Evolutionary conservation across 2,329 filamentous ascomycete species (phyloP).

Genomic region (Fusarium sarcochroum): DNA sequence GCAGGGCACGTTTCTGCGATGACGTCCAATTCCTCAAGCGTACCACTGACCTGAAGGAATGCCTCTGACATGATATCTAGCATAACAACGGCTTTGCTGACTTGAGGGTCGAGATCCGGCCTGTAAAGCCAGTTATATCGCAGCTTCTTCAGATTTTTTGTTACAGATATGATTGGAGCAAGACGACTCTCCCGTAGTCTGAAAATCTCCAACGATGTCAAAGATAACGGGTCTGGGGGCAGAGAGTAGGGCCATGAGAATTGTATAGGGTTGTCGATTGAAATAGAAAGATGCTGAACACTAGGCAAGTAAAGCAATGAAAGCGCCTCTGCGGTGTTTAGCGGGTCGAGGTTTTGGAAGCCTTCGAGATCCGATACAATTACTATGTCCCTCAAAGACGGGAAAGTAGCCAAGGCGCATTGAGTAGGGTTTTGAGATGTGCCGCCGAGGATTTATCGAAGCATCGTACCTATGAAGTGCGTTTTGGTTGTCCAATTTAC

Average conservation of each 20-base stretch:
- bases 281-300: constrained; percentile 1
- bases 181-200: constrained; percentile 25
- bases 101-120: constrained; percentile 1
- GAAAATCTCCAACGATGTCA: constrained; percentile 14
- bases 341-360: not conserved
- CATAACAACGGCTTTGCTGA: not conserved
- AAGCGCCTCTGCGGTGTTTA: constrained; percentile 19
- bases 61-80: not conserved
- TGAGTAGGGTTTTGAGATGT: not conserved
- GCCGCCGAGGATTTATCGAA: constrained; percentile 13
- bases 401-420: not conserved
- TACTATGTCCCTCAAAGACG: not conserved
- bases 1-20: not conserved
- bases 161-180: constrained; percentile 3
- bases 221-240: not conserved
- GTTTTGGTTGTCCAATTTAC: not conserved
- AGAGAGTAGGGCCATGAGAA: constrained; percentile 17
- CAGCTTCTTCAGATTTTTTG: not conserved
- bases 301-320: constrained; percentile 21
- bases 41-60: not conserved
- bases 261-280: constrained; percentile 20
- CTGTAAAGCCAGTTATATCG: constrained; percentile 26
- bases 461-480: not conserved
- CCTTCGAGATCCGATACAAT: not conserved
- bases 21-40: not conserved